Base-by-base conservation (phyloP, 2,329 filamentous ascomycete genomes). In the Dryadomyces sulphureus region DNA sequence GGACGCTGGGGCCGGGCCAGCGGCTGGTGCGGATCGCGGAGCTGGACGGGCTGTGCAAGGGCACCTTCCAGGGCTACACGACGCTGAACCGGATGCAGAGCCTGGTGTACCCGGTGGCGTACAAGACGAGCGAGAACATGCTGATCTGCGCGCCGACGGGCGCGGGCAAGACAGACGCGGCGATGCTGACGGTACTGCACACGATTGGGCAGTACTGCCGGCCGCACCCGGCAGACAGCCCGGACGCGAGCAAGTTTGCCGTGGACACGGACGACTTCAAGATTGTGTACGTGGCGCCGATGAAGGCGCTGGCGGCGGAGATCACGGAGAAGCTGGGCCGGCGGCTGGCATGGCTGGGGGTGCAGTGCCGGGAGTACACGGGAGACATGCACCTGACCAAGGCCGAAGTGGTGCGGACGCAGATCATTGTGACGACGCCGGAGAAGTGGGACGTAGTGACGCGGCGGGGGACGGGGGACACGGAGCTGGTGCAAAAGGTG, bases 391-490 rank as follows among this genome's bases (percentile, higher is more conserved):
- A 98, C 59, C 73, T 99, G 47, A 95, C 90, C 42, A 98, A 98
- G 62, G 75, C 86, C 2, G 93, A 98, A 62, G 94, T 99, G 50
- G 75, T 95, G 16, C 81, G 89, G 52, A 98, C 92, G 0, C 92
- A 98, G 59, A 92, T 99, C 54, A 94, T 99, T 49, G 92, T 98
- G 43, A 98, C 93, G 0, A 98, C 92, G 0, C 92, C 92, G 32
- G 92, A 98, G 65, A 98, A 98, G 64, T 98, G 93, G 93, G 92
- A 98, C 60, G 92, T 98, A 1, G 86, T 98, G 5, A 98, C 92
- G 3, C 76, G 92, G 50, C 98, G 96, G 64, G 93, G 90, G 47
- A 96, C 89, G 1, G 92, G 93, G 16, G 92, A 98, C 59, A 96
- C 92, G 0, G 92, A 96, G 59, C 75, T 98, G 3, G 93, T 98